Percentiles rank a stretch among this genome's conserved stretches.
phyloP scores from a whole-genome alignment of 2,329 filamentous ascomycete species.

The Drechmeria coniospora region DNA sequence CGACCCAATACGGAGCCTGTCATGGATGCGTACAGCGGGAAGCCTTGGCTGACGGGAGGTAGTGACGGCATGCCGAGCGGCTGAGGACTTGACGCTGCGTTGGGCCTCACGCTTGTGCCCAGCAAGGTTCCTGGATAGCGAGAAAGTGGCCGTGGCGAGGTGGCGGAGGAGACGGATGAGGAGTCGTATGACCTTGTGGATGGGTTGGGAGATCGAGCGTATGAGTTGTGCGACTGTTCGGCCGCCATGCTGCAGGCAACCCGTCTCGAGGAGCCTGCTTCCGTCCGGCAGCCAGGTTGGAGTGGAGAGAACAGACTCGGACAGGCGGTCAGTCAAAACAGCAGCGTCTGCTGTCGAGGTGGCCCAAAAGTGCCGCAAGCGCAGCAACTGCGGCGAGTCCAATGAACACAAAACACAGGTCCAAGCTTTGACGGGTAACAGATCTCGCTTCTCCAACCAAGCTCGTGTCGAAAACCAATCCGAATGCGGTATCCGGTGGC shows the following conservation, averaged over 20 bases:
- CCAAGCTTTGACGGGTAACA: slow-evolving; percentile 6
- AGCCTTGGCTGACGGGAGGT: slow-evolving; percentile 29
- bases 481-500: slow-evolving; percentile 1
- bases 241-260: slow-evolving; percentile 27
- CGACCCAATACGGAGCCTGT: slow-evolving; percentile 36
- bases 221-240: slow-evolving; percentile 37
- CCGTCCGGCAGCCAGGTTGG: not conserved
- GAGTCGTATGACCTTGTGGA: slow-evolving; percentile 49
- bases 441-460: slow-evolving; percentile 7
- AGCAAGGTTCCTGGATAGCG: slow-evolving; percentile 37
- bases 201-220: slow-evolving; percentile 45
- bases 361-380: not conserved
- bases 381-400: not conserved
- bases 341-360: not conserved
- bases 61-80: slow-evolving; percentile 37
- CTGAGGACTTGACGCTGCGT: slow-evolving; percentile 32
- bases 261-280: slow-evolving; percentile 5
- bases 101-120: slow-evolving; percentile 33
- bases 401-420: not conserved
- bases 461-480: slow-evolving; percentile 6
- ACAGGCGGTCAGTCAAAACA: not conserved
- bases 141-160: slow-evolving; percentile 39
- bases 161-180: slow-evolving; percentile 45
- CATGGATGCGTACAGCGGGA: slow-evolving; percentile 38
- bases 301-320: too few relatives aligned